Evolutionary conservation across 257 asterid species (phyloP).

Genomic region (Ehretia macrophylla): DNA sequence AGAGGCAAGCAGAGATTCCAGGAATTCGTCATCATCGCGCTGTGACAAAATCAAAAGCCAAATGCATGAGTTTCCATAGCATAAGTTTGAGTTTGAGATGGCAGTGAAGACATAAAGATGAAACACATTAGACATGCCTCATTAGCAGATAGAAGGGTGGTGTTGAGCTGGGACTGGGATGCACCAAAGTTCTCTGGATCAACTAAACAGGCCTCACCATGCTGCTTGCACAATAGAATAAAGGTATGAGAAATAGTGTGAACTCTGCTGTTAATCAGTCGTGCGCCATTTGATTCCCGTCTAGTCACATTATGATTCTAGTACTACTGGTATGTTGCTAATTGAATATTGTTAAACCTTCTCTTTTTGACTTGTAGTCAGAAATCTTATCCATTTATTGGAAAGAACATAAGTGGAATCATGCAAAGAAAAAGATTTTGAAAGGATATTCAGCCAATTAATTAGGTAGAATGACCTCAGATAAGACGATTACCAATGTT

Average conservation of each 20-base stretch:
- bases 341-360: no score
- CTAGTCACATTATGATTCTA: no score
- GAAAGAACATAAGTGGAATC: no score
- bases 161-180: not conserved
- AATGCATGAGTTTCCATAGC: not conserved
- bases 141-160: not conserved
- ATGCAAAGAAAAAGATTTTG: no score
- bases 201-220: not conserved
- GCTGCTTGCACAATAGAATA: not conserved
- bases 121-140: not conserved
- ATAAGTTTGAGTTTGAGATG: no score
- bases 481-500: not conserved
- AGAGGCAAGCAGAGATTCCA: conserved; percentile 35
- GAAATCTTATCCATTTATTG: no score
- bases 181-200: not conserved
- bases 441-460: no score
- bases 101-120: no score
- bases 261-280: no score
- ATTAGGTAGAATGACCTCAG: not conserved
- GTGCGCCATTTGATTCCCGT: no score
- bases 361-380: no score
- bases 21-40: conserved; percentile 32
- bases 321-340: no score
- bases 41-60: conserved; percentile 8
- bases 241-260: not conserved